Conservation (phyloP, 768 basidiomycete species). For the Trametopsis cervina region DNA sequence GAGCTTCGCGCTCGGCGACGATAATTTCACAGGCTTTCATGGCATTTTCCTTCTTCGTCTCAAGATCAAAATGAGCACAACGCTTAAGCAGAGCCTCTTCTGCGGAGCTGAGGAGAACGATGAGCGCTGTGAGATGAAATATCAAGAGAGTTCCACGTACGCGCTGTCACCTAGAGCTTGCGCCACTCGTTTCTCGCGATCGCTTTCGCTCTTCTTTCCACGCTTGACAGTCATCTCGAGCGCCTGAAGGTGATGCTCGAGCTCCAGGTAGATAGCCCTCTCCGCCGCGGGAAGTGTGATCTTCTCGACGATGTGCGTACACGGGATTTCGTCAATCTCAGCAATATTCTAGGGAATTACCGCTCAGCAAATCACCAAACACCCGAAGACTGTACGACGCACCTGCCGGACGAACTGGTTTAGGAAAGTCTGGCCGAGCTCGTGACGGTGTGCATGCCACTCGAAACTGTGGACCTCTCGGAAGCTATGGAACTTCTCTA, state of each 20-base stretch:
- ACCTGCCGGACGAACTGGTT: slow-evolving; percentile 84
- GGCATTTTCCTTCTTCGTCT: slow-evolving; percentile 62
- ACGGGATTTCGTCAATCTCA: slow-evolving; percentile 94
- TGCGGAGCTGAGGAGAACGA: slow-evolving; percentile 65
- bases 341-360: slow-evolving; percentile 69
- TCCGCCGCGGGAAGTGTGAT: slow-evolving; percentile 87
- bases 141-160: too few relatives aligned
- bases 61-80: slow-evolving; percentile 91
- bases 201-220: slow-evolving; percentile 66
- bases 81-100: slow-evolving; percentile 93
- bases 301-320: slow-evolving; percentile 51
- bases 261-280: slow-evolving; percentile 88
- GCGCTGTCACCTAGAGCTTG: slow-evolving; percentile 82
- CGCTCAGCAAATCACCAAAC: not conserved
- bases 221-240: slow-evolving; percentile 74
- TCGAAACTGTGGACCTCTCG: slow-evolving; percentile 87
- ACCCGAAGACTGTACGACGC: slow-evolving; percentile 13
- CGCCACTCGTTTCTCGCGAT: slow-evolving; percentile 83
- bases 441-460: slow-evolving; percentile 87
- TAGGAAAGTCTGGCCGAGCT: slow-evolving; percentile 75
- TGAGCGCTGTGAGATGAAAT: too few relatives aligned
- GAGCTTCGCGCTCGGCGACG: slow-evolving; percentile 70
- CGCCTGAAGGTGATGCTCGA: slow-evolving; percentile 88
- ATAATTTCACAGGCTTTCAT: slow-evolving; percentile 93
- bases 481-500: slow-evolving; percentile 94